A percentile compares a stretch with the other conserved stretches of the same genome.
These are phyloP conservation scores for Porphyrellus cyaneotinctus DNA, from an alignment of 768 basidiomycete genomes.

Conservation along the genomic window DNA sequence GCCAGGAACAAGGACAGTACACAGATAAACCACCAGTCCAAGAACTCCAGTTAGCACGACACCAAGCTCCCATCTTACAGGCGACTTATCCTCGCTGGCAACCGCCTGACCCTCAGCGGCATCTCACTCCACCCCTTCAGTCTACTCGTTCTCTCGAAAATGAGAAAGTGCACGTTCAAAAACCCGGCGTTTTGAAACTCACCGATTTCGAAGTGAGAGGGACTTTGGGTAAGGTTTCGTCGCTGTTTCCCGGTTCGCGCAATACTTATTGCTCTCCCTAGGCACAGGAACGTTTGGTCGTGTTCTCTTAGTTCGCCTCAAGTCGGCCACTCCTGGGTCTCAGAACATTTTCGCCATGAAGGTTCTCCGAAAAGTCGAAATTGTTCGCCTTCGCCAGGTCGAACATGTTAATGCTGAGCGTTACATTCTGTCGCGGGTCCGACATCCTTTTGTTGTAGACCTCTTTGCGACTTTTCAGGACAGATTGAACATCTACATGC, in stretches of 20 bases:
- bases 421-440: constrained; percentile 84
- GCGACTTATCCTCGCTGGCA: constrained; percentile 12
- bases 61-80: constrained; percentile 3
- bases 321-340: constrained; percentile 42
- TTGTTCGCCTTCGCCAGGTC: constrained; percentile 88
- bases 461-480: constrained; percentile 96
- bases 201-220: constrained; percentile 82
- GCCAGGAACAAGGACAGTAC: constrained; percentile 12
- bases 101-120: not conserved
- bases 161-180: constrained; percentile 60
- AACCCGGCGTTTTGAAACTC: constrained; percentile 53
- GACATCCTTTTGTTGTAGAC: constrained; percentile 95
- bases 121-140: constrained; percentile 28
- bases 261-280: constrained; percentile 26
- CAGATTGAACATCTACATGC: constrained; percentile 95
- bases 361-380: constrained; percentile 80
- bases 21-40: constrained; percentile 11
- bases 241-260: not conserved
- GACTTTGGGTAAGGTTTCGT: constrained; percentile 54
- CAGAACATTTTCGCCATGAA: constrained; percentile 78
- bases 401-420: constrained; percentile 98
- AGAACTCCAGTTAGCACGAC: constrained; percentile 5
- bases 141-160: constrained; percentile 64
- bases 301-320: constrained; percentile 84
- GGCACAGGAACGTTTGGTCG: constrained; percentile 97